A percentile compares a stretch with the other conserved stretches of the same genome.
Conservation (phyloP, 129 eudicot genomes). For the Gnaphalium uliginosum region DNA sequence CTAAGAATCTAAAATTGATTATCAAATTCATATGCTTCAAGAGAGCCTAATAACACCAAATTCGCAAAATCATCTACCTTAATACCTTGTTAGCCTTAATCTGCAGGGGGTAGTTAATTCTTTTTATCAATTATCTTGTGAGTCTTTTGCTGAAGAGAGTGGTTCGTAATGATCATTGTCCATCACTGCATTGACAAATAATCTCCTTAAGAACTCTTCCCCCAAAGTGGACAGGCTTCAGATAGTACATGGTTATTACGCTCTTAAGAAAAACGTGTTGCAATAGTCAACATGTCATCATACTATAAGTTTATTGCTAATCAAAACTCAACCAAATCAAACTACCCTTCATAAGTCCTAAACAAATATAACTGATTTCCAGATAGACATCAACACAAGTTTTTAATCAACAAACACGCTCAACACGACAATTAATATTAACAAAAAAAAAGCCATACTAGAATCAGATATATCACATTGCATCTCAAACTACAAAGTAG, state of each 20-base stretch:
- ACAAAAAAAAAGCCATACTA: neutral
- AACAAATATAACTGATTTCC: neutral
- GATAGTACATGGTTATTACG: too few species aligned
- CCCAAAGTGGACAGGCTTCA: too few species aligned
- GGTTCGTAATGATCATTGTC: too few species aligned
- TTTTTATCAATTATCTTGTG: neutral
- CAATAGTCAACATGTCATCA: neutral
- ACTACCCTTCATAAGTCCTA: neutral
- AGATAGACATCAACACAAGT: neutral
- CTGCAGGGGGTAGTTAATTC: neutral
- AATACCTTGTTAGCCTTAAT: neutral
- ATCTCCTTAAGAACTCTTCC: too few species aligned
- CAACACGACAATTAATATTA: neutral
- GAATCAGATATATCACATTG: conserved; percentile 1
- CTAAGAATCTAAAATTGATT: neutral
- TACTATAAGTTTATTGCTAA: neutral
- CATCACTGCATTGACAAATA: too few species aligned
- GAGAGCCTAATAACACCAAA: neutral
- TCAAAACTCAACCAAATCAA: neutral
- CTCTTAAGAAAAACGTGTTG: neutral
- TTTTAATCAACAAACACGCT: conserved; percentile 4
- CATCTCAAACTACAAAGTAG: neutral
- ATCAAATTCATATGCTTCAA: neutral
- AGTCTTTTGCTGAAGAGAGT: too few species aligned
- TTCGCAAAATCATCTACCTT: neutral